Percentiles rank a stretch among this genome's conserved stretches.
Evolutionary conservation across 2,329 filamentous ascomycete species (phyloP).

Genomic region (Macrophomina tecta): DNA sequence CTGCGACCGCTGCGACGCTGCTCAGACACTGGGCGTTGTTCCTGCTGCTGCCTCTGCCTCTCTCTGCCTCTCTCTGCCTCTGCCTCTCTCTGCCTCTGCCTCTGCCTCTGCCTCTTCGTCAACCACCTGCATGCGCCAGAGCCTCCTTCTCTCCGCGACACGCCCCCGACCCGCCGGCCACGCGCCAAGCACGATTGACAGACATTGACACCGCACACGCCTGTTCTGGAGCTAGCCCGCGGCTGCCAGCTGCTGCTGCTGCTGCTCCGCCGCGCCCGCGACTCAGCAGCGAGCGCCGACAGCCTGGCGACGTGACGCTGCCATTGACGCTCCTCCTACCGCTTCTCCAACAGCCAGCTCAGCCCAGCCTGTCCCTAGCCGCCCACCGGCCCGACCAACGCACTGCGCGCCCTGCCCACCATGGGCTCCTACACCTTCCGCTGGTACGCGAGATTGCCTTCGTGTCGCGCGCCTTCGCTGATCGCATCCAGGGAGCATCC

Average conservation of each 20-base stretch:
- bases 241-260: background rate
- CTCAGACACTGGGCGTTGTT: too few relatives aligned
- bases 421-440: conserved; percentile 75
- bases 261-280: conserved; percentile 8
- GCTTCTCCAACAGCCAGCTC: conserved; percentile 14
- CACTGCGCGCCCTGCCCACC: conserved; percentile 4
- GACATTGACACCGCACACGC: conserved; percentile 20
- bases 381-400: conserved; percentile 4
- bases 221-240: conserved; percentile 10
- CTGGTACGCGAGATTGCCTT: conserved; percentile 61
- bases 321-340: conserved; percentile 18
- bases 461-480: conserved; percentile 25
- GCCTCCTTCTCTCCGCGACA: background rate
- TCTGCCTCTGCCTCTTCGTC: too few relatives aligned
- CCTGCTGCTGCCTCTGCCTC: too few relatives aligned
- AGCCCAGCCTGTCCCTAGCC: conserved; percentile 14
- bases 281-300: conserved; percentile 6
- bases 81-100: too few relatives aligned
- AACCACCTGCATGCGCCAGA: background rate
- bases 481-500: conserved; percentile 71
- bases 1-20: too few relatives aligned
- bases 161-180: background rate
- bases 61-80: too few relatives aligned
- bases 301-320: conserved; percentile 5
- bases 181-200: background rate